Base-by-base conservation (phyloP, 805 yeast genomes). In the Schwanniomyces yamadae region DNA sequence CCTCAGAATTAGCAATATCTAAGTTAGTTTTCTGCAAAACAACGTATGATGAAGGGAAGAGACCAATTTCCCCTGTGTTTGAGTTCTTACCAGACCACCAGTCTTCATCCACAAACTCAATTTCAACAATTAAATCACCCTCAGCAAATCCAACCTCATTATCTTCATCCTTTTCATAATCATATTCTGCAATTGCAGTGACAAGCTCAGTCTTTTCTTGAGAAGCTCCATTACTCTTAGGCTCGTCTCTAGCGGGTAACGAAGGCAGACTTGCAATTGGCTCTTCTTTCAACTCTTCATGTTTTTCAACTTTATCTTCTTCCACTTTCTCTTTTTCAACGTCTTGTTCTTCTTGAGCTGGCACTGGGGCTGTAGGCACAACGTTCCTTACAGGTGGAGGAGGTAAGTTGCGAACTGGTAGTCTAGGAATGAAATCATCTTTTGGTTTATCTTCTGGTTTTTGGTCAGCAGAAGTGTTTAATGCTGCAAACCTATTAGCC, bases 111-210 rank as follows among this genome's bases (percentile, higher is more conserved):
- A 79, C 75, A 48, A 78, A 73, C 42, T 82, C 84, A 43, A 86
- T 80, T 18, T 78, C 78, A n/a, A 71, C 62, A 42, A 85, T 77
- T 23, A 55, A 46, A 45, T 85, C 93, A 35, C 85, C 89, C 48
- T 81, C 90, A 13, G 46, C 64, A 31, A 85, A 75, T 0, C 71
- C 71, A 34, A 85, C 76, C 56, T 85, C 95, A 49, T 84, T 82
- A 36, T 82, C 90, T 50, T 84, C 95, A 42, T 78, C 87, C 50
- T 79, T 77, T 46, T 69, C 81, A 46, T 82, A 84, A 41, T 84
- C 93, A 57, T 88, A 93, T 53, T 81, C 83, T 4, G 93, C 98
- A 41, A 77, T 57, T 2, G 97, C 99, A 22, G 70, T 59, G 24
- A 23, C 44, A 41, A 19, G 29, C 23, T 34, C 41, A 5, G 33